Percentiles rank a stretch among this genome's conserved stretches.
These are phyloP conservation scores for Pythium brachiatum DNA, from an alignment of 352 stramenopile genomes.

Conservation along the genomic window DNA sequence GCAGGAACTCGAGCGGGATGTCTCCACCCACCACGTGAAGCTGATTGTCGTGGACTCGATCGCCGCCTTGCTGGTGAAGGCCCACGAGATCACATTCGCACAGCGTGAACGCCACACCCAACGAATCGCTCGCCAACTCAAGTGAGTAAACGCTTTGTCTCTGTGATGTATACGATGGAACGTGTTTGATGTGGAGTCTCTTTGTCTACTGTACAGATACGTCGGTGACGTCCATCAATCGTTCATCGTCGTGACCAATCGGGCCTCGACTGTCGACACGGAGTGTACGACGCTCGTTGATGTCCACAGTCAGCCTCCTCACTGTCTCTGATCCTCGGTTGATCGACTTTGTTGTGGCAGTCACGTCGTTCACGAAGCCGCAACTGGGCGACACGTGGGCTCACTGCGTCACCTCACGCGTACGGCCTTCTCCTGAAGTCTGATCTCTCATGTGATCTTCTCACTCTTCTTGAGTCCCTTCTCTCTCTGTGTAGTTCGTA, in stretches of 20 bases:
- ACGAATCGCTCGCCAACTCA: constrained; percentile 25
- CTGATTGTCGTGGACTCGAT: constrained; percentile 78
- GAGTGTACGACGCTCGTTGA: constrained; percentile 14
- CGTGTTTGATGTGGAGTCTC: neutral
- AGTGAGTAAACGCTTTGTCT: constrained; percentile 9
- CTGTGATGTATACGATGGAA: neutral
- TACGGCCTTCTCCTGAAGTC: constrained; percentile 4
- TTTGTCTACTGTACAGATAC: constrained; percentile 33
- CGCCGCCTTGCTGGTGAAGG: constrained; percentile 53
- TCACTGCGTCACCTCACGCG: constrained; percentile 65
- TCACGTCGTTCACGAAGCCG: constrained; percentile 57
- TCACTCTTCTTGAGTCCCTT: neutral
- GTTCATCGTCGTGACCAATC: constrained; percentile 71
- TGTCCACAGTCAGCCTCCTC: neutral
- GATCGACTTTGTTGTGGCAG: constrained; percentile 28
- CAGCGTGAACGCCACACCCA: constrained; percentile 24
- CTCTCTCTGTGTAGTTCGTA: constrained; percentile 43
- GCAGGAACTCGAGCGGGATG: constrained; percentile 46
- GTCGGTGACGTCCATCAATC: constrained; percentile 61
- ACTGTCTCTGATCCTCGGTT: constrained; percentile 4
- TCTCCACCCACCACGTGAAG: constrained; percentile 47
- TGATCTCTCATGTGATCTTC: neutral
- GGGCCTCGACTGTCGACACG: constrained; percentile 38
- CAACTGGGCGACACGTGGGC: constrained; percentile 65
- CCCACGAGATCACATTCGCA: constrained; percentile 22